Conservation (phyloP, 805 yeast species). For the Starmerella tilneyi region DNA sequence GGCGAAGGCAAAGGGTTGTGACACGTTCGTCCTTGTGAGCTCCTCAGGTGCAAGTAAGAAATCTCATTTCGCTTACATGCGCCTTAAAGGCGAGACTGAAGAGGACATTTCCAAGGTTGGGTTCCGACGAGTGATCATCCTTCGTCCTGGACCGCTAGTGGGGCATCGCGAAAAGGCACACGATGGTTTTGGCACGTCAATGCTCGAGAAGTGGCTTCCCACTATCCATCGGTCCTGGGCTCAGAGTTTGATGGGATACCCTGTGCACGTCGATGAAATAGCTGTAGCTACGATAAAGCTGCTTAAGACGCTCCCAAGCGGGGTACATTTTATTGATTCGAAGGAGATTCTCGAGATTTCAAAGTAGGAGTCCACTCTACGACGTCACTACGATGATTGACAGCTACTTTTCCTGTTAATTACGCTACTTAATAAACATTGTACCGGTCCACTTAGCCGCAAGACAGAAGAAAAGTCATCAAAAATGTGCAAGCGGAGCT, state of each 20-base stretch:
- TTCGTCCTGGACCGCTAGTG: conserved; percentile 65
- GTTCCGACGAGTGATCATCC: conserved; percentile 62
- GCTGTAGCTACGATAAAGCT: conserved; percentile 45
- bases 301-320: conserved; percentile 31
- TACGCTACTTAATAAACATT: too few relatives aligned
- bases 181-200: conserved; percentile 13
- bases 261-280: conserved; percentile 57
- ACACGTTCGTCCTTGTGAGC: conserved; percentile 58
- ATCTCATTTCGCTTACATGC: conserved; percentile 52
- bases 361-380: background rate
- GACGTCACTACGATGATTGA: too few relatives aligned
- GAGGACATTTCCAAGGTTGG: conserved; percentile 49
- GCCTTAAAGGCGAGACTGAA: conserved; percentile 69
- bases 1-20: conserved; percentile 60
- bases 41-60: conserved; percentile 50
- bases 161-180: conserved; percentile 41
- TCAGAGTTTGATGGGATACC: conserved; percentile 34
- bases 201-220: conserved; percentile 35
- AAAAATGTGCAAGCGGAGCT: too few relatives aligned
- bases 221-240: conserved; percentile 25
- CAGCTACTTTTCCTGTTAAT: too few relatives aligned
- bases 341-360: conserved; percentile 20
- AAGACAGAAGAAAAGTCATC: too few relatives aligned
- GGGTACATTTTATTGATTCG: conserved; percentile 22
- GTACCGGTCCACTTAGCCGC: too few relatives aligned